Evolutionary conservation across 2,329 filamentous ascomycete species (phyloP).

Genomic region (Colletotrichum eremochloae): DNA sequence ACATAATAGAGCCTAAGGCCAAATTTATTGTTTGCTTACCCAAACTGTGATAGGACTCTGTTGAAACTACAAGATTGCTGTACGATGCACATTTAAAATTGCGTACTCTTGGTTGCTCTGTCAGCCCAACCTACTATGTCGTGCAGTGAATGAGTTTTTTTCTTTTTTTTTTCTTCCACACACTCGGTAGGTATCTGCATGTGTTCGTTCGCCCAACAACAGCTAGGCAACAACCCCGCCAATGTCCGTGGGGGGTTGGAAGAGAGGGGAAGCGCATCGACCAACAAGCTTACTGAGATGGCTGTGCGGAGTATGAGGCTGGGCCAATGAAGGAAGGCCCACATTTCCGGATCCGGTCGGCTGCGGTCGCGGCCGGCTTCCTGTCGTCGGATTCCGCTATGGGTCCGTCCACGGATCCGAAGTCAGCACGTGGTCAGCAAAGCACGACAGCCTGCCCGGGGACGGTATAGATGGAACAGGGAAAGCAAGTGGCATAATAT

Average conservation of each 20-base stretch:
- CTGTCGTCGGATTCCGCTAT: not conserved
- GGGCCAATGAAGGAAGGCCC: not conserved
- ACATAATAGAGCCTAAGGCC: no score
- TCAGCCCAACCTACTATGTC: conserved; percentile 1
- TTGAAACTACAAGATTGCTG: not conserved
- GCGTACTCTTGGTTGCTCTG: conserved; percentile 8
- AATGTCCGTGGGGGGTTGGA: conserved; percentile 3
- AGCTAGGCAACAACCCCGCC: conserved; percentile 27
- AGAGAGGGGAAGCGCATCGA: conserved; percentile 4
- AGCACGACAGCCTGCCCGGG: not conserved
- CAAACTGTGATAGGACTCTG: no score
- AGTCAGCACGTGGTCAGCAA: not conserved
- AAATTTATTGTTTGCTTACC: no score
- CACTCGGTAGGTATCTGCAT: not conserved
- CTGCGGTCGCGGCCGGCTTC: not conserved
- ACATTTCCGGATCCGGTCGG: not conserved
- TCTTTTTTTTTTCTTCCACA: conserved; percentile 13
- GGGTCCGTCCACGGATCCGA: not conserved
- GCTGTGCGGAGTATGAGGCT: not conserved
- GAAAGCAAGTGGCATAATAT: not conserved
- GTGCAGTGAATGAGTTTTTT: conserved; percentile 3
- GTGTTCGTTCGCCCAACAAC: conserved; percentile 16
- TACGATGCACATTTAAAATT: not conserved
- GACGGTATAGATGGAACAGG: not conserved
- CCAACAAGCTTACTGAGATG: conserved; percentile 3